Base-by-base conservation (phyloP, 2,329 filamentous ascomycete genomes). In the Paecilomyces sp. region DNA sequence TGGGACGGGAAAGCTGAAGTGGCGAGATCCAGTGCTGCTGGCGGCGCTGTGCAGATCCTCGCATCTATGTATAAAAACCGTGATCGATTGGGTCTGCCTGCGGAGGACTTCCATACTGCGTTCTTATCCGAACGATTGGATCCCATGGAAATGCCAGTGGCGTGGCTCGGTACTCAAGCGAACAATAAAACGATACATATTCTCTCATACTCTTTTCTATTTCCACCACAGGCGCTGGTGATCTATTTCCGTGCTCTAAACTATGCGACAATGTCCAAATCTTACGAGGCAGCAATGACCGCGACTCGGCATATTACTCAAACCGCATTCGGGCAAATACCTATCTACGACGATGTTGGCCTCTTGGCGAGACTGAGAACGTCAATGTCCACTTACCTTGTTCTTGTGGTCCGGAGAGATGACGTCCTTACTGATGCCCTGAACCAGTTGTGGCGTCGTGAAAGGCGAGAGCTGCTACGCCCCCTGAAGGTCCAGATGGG, bases 401-500 rank as follows among this genome's bases (percentile, higher is more conserved):
- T 93, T 56, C 77, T 93, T 56, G 80, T 88, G 60, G 83, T 93
- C 62, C 77, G 89, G 60, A 79, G 91, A 64, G 76, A 88, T 51
- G 79, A 88, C 68, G 80, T 92, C 24, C 77, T 95, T 24, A 73
- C 83, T 59, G 86, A 96, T 78, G 83, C 89, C 0, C 88, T 97
- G 62, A 87, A 97, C 72, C 91, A 97, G 70, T 80, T 99, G 1
- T 97, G 93, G 91, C 86, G 90, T 58, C 85, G 92, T 36, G 88
- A 97, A 73, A 85, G 86, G 68, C 83, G 89, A 36, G 91, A 97
- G 75, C 79, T 97, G 2, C 79, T 93, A 68, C 85, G 91, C 28
- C 94, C 94, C 0, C 77, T 99, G 34, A 96, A 96, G 68, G 88
- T 99, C 8, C 88, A 91, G 56, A 84, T 97, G 60, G 92, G 92